Conservation (phyloP, 257 asterid species). For the Ehretia macrophylla region DNA sequence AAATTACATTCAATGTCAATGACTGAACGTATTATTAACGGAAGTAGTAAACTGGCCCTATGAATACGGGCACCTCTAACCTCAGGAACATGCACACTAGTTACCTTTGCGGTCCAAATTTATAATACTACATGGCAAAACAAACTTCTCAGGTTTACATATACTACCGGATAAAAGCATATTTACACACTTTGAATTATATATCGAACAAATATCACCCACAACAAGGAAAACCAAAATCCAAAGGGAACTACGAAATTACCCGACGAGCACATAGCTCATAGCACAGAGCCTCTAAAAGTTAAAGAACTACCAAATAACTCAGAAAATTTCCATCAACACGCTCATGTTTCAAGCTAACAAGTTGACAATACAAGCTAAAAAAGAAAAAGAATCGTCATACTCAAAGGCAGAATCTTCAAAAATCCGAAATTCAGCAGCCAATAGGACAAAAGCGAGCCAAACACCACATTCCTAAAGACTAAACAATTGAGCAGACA, state of each 20-base stretch:
- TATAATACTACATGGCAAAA: neutral
- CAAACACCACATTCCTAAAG: neutral
- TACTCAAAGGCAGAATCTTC: too few relatives aligned
- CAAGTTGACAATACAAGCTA: too few relatives aligned
- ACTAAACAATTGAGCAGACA: neutral
- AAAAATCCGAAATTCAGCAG: too few relatives aligned
- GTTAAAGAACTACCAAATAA: too few relatives aligned
- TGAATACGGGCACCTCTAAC: neutral
- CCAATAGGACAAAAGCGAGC: too few relatives aligned
- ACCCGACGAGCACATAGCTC: too few relatives aligned
- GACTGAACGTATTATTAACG: neutral
- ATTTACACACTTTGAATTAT: neutral
- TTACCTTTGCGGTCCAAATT: neutral
- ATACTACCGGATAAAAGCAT: neutral
- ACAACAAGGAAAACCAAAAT: neutral
- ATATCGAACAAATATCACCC: neutral
- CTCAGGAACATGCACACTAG: neutral
- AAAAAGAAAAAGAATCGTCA: too few relatives aligned
- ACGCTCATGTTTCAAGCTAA: too few relatives aligned
- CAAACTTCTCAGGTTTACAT: neutral
- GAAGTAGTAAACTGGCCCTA: neutral
- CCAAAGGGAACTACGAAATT: too few relatives aligned
- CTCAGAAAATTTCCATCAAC: too few relatives aligned
- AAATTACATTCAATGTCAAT: neutral
- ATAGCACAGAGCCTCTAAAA: too few relatives aligned